Evolutionary conservation across 2,329 filamentous ascomycete species (phyloP).

Genomic region (Ceratocystis huliohia): DNA sequence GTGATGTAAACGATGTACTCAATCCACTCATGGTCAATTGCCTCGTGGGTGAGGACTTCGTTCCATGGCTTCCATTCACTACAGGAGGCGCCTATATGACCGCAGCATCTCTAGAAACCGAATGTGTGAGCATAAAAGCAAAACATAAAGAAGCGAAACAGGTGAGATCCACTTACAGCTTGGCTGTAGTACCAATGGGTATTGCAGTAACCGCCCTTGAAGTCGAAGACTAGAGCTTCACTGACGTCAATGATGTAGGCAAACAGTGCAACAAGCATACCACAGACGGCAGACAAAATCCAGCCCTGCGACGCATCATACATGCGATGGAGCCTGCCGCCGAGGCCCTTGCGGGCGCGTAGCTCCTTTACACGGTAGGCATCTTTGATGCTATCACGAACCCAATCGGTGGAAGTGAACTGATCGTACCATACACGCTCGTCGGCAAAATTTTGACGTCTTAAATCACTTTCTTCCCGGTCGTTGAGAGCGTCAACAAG

Average conservation of each 20-base stretch:
- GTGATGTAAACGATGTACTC: constrained; percentile 66
- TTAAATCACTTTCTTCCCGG: constrained; percentile 49
- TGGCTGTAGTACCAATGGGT: constrained; percentile 60
- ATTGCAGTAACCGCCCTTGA: constrained; percentile 77
- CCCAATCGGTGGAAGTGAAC: constrained; percentile 95
- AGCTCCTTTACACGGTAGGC: constrained; percentile 78
- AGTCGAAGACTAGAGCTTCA: constrained; percentile 75
- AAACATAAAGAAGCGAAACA: constrained; percentile 19
- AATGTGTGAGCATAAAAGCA: neutral
- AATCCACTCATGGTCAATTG: constrained; percentile 45
- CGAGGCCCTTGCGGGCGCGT: constrained; percentile 67
- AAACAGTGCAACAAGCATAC: constrained; percentile 68
- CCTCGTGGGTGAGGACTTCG: constrained; percentile 34
- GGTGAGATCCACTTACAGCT: constrained; percentile 36
- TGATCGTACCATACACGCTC: constrained; percentile 98
- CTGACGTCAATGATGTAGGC: constrained; percentile 84
- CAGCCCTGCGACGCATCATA: constrained; percentile 88
- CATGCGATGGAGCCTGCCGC: constrained; percentile 61
- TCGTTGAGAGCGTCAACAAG: constrained; percentile 47
- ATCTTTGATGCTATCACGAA: constrained; percentile 92
- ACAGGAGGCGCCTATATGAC: constrained; percentile 38
- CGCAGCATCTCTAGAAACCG: constrained; percentile 36
- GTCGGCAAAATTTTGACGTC: constrained; percentile 55
- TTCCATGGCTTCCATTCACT: constrained; percentile 47
- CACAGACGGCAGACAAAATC: constrained; percentile 83